Percentiles rank a stretch among this genome's conserved stretches.
Evolutionary conservation across 2,329 filamentous ascomycete species (phyloP).

Genomic region (Mollisiaceae sp.): DNA sequence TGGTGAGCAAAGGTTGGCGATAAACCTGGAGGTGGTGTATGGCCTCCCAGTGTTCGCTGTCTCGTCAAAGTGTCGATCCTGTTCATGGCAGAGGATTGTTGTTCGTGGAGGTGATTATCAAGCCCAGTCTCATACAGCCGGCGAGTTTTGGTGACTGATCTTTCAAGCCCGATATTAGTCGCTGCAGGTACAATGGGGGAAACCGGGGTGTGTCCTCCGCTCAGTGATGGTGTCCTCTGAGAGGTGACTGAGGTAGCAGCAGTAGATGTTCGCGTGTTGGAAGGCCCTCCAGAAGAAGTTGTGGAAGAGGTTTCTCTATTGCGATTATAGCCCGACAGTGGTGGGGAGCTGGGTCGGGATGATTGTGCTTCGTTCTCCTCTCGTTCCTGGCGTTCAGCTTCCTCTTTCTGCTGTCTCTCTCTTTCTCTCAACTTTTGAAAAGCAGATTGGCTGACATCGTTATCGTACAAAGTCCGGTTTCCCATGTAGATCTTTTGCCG

Average conservation of each 20-base stretch:
- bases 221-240: conserved; percentile 60
- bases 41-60: conserved; percentile 51
- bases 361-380: conserved; percentile 47
- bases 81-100: conserved; percentile 77
- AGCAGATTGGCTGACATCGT: conserved; percentile 81
- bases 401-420: conserved; percentile 49
- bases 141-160: conserved; percentile 71
- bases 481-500: conserved; percentile 90
- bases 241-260: conserved; percentile 89
- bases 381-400: conserved; percentile 39
- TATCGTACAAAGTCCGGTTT: conserved; percentile 78
- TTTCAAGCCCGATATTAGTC: conserved; percentile 58
- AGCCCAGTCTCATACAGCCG: conserved; percentile 84
- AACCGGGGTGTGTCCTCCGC: conserved; percentile 53
- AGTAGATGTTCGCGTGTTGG: conserved; percentile 76
- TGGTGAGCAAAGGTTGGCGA: conserved; percentile 42
- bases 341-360: conserved; percentile 58
- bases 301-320: conserved; percentile 89
- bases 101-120: conserved; percentile 78
- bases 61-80: conserved; percentile 79
- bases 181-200: conserved; percentile 45
- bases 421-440: conserved; percentile 75
- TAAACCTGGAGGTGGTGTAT: conserved; percentile 36
- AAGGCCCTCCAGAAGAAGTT: conserved; percentile 69
- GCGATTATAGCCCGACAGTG: conserved; percentile 68